Evolutionary conservation across 257 asterid species (phyloP), one percentile per base, ranked within the genome.

Genomic region (Leptodermis oblonga): DNA sequence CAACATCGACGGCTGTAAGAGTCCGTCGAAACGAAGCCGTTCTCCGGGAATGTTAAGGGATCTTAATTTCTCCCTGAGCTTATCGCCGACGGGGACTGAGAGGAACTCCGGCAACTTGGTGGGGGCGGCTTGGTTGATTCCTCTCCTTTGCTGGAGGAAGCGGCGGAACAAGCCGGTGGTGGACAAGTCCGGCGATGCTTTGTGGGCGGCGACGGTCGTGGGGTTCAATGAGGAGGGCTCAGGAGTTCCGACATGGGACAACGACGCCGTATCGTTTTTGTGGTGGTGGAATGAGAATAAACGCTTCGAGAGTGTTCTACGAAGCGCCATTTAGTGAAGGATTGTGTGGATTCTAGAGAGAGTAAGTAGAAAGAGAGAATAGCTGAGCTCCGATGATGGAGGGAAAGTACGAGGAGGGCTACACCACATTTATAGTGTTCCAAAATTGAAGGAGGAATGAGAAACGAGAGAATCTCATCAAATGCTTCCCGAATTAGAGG

Each of bases 321-420:
- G 87, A 74, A 89, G 87, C 73, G 94, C 95, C 97, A 92, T 92
- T 81, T 69, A 30, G 8, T 8, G 69, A 41, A 23, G 20, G 74
- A 65, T 3, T 14, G 13, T 5, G 14, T 7, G 31, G 42, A 3
- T 56, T 45, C 20, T 33, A 0, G 5, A 25, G 28, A 10, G 36
- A 9, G 58, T 48, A 3, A 5, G 49, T 34, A 64, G 79, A 65
- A 68, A 41, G 20, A 23, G 33, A 11, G 18, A 72, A n/a, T 62
- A 56, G 68, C 54, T 65, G 77, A 54, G 62, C 53, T 72, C 56
- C 68, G 81, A 51, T 74, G 86, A 75, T 31, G 71, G 59, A 52
- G 69, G 31, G 82, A 65, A 41, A 72, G 79, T 33, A 67, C 15
- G 62, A 67, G 46, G 63, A 39, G 23, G 74, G 49, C 61, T 68